Base-by-base conservation (phyloP, 1,139 yeast genomes). In the Taphrina pruni region DNA sequence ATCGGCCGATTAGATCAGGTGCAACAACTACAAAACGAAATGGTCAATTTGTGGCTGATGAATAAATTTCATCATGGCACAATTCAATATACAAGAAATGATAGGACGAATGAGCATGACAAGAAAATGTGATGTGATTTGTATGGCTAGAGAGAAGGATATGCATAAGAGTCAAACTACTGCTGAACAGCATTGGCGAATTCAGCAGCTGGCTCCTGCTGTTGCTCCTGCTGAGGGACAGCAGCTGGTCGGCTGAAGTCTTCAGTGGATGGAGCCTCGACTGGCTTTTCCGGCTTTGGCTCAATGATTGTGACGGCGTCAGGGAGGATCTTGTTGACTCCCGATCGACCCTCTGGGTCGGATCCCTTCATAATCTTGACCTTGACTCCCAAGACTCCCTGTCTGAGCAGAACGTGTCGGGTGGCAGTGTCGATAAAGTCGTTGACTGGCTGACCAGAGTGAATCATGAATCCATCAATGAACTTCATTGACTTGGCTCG, bases 381-480 rank as follows among this genome's bases (percentile, higher is more conserved):
- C 88, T 90, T 94, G 83, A 94, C 89, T 88, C 99, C 99, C 81
- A 94, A 89, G 77, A 94, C 98, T 91, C 99, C 99, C 87, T 94
- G 99, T 89, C 98, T 93, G 87, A 94, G 90, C 83, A 94, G 87
- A 79, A 94, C 99, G 94, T 95, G 99, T 87, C 99, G 93, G 82
- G 97, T 92, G 79, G 99, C 99, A 82, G 88, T 86, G 85, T 94
- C 99, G 82, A 94, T 94, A 88, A 94, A 94, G 82, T 94, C 99
- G 79, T 86, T 88, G 84, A 94, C 95, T 86, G 99, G 99, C 87
- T 94, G 99, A 90, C 99, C 99, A n/a, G 72, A 70, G 96, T 94
- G 99, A 87, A 94, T 95, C 96, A 94, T 91, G 97, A 94, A 94
- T 87, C 99, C 99, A 83, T 94, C 98, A 82, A 96, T 89, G 89